Conservation (phyloP, 768 basidiomycete species). For the Suillus sp. region DNA sequence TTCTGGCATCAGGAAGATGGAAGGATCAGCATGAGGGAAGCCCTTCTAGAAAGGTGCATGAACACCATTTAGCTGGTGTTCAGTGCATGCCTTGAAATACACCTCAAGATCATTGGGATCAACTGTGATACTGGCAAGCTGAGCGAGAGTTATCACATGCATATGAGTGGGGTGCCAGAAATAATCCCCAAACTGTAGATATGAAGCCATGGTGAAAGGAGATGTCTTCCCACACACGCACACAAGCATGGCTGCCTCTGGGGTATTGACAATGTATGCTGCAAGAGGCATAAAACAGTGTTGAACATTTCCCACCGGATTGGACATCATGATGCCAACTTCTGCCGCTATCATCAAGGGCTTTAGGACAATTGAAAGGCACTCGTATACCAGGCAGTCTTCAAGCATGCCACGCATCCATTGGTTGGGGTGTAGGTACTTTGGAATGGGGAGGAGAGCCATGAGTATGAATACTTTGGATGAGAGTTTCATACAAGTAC, state of each 20-base stretch:
- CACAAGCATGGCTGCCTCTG: conserved; percentile 12
- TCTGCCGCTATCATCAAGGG: conserved; percentile 22
- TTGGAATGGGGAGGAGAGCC: conserved; percentile 31
- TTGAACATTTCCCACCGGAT: conserved; percentile 22
- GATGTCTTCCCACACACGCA: conserved; percentile 29
- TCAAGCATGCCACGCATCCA: conserved; percentile 25
- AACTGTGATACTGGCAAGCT: too few species aligned
- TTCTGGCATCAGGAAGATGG: too few species aligned
- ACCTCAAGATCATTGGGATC: too few species aligned
- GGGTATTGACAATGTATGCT: conserved; percentile 26
- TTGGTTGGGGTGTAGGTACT: conserved; percentile 23
- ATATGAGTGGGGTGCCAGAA: conserved; percentile 29
- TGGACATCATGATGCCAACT: conserved; percentile 21
- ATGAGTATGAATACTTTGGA: conserved; percentile 29
- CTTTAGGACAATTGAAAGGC: conserved; percentile 19
- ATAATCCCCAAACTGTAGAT: conserved; percentile 34
- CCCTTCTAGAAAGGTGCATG: too few species aligned
- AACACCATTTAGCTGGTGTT: too few species aligned
- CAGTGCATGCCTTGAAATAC: too few species aligned
- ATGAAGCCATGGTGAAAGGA: conserved; percentile 26
- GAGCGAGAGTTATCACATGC: too few species aligned
- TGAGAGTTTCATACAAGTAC: conserved; percentile 30
- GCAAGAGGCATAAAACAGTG: conserved; percentile 27
- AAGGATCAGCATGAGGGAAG: too few species aligned
- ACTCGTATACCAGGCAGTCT: conserved; percentile 13